Base-by-base conservation (phyloP, 345 rosid species). In the Euphorbia tirucalli region DNA sequence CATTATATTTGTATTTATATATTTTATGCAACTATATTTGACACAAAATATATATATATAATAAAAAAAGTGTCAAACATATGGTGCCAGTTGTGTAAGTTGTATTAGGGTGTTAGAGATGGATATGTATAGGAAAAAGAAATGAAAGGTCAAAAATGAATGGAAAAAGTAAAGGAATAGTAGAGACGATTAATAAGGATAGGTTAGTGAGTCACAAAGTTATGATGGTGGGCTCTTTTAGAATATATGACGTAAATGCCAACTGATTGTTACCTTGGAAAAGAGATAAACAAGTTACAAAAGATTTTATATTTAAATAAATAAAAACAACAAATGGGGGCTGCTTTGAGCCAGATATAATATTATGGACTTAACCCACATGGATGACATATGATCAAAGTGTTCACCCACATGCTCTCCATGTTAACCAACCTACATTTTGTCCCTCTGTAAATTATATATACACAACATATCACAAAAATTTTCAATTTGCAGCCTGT, bases 331-430 rank as follows among this genome's bases (percentile, higher is more conserved):
- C 21, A 43, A 65, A 2, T 39, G 21, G 55, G 57, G 60, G 18
- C 49, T 68, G 84, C 63, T 81, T 65, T 65, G 21, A 65, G 79
- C 32, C 75, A 75, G 70, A n/a, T n/a, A 68, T 72, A 54, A 75
- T 55, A 62, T 30, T 24, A 41, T 15, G 64, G 32, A 82, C 69
- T 75, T 24, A 70, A 75, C 15, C 28, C 82, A 76, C 82, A 71
- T 76, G 85, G 76, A 66, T 62, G 80, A 61, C 78, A 63, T 62
- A 58, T 55, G 78, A 63, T 49, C 71, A 15, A 44, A 55, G 68
- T 30, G 54, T 52, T 7, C 19, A 11, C 65, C 57, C 85, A 82
- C 75, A 68, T 74, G 78, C 74, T 52, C 71, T 78, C 39, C 74
- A 60, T 66, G 73, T 59, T 75, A 72, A 37, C 70, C 73, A 56